Percentiles rank a stretch among this genome's conserved stretches.
These are phyloP conservation scores for Kodamaea fukazawae DNA, from an alignment of 805 yeast genomes.

Conservation along the genomic window DNA sequence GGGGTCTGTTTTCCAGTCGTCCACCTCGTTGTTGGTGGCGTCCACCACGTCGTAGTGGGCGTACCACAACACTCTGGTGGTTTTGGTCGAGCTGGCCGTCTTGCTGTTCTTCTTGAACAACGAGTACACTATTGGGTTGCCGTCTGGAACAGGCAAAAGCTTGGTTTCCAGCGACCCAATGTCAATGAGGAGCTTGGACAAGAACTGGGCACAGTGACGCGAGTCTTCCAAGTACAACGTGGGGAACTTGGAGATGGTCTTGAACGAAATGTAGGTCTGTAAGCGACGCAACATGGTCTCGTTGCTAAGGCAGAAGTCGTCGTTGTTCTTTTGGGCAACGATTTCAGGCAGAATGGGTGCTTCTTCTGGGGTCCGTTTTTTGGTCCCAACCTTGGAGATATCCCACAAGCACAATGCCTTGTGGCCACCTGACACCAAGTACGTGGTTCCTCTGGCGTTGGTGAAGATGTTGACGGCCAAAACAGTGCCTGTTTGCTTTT, in stretches of 20 bases:
- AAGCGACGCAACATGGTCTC: constrained; percentile 66
- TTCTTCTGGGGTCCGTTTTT: not conserved
- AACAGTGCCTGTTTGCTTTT: constrained; percentile 25
- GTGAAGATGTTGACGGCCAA: constrained; percentile 53
- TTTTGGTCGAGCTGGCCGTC: constrained; percentile 7
- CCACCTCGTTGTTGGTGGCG: constrained; percentile 53
- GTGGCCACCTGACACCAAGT: constrained; percentile 69
- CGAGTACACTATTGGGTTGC: constrained; percentile 85
- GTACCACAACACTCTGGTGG: constrained; percentile 68
- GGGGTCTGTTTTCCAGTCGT: constrained; percentile 75
- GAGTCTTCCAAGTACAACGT: constrained; percentile 71
- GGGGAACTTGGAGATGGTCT: constrained; percentile 75
- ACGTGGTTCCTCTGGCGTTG: constrained; percentile 35
- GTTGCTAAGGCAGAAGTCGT: constrained; percentile 35
- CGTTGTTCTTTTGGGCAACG: not conserved
- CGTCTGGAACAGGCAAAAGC: constrained; percentile 68
- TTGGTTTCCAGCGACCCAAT: constrained; percentile 70
- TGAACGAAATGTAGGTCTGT: constrained; percentile 59
- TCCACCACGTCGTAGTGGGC: constrained; percentile 96
- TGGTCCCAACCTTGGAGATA: constrained; percentile 25
- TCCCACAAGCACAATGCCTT: constrained; percentile 75
- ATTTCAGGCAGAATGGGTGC: not conserved
- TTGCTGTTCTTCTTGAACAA: constrained; percentile 50
- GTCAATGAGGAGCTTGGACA: constrained; percentile 57
- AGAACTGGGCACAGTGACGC: constrained; percentile 78